These are phyloP conservation scores for Alternaria angustiovoidea DNA, from an alignment of 2,329 filamentous ascomycete species.

Conservation along the genomic window DNA sequence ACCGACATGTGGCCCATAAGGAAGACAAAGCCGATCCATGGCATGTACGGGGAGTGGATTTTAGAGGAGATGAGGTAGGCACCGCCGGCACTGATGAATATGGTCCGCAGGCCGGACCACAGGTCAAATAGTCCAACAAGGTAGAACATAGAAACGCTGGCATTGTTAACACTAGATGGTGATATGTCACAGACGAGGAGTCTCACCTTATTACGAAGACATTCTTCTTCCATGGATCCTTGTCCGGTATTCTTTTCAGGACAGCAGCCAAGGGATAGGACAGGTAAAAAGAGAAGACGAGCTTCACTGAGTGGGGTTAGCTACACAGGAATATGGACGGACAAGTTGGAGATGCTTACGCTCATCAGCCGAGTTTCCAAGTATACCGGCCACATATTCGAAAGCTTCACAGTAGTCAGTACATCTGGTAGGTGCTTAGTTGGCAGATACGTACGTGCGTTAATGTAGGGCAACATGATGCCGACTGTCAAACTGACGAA, in stretches of 20 bases:
- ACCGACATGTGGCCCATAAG: slow-evolving; percentile 95
- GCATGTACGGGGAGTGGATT: slow-evolving; percentile 90
- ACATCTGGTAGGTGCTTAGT: not conserved
- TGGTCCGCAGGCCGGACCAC: slow-evolving; percentile 82
- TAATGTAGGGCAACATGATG: slow-evolving; percentile 70
- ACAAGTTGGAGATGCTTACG: slow-evolving; percentile 53
- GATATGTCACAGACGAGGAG: no score
- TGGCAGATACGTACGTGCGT: slow-evolving; percentile 60
- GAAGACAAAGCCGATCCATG: slow-evolving; percentile 94
- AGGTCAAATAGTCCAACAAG: slow-evolving; percentile 92
- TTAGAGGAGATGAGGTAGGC: slow-evolving; percentile 85
- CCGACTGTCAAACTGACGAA: not conserved
- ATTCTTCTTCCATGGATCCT: slow-evolving; percentile 85
- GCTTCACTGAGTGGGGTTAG: slow-evolving; percentile 75
- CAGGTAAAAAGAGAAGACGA: slow-evolving; percentile 86
- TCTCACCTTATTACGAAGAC: slow-evolving; percentile 78
- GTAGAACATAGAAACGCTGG: slow-evolving; percentile 84
- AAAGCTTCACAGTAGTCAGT: slow-evolving; percentile 60
- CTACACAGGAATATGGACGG: not conserved
- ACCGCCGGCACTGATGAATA: slow-evolving; percentile 79
- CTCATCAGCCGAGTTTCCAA: slow-evolving; percentile 72
- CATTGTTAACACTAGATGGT: slow-evolving; percentile 11
- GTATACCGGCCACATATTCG: slow-evolving; percentile 62
- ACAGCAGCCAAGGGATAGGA: slow-evolving; percentile 91
- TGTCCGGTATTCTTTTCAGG: slow-evolving; percentile 89